Evolutionary conservation across 768 basidiomycete genomes (phyloP).

Genomic region (Steccherinum ochraceum): DNA sequence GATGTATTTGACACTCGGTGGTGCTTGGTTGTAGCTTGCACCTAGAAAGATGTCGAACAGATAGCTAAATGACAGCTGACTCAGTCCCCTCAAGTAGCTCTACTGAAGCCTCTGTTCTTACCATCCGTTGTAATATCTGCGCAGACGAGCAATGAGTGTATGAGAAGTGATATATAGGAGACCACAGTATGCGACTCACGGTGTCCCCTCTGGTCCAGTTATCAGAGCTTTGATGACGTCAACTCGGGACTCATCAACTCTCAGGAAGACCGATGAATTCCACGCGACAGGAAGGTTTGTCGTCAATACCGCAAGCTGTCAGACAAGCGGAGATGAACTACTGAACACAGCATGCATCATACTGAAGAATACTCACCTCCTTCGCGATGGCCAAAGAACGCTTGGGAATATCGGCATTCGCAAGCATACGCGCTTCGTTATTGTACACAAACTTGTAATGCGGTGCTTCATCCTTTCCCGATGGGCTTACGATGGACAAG

Average conservation of each 20-base stretch:
- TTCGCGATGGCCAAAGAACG: conserved; percentile 93
- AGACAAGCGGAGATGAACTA: neutral
- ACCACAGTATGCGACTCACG: conserved; percentile 42
- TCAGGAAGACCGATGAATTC: conserved; percentile 90
- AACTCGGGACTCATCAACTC: conserved; percentile 88
- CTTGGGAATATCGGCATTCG: conserved; percentile 83
- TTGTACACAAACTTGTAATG: conserved; percentile 82
- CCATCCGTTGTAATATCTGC: conserved; percentile 89
- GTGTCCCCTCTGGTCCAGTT: conserved; percentile 90
- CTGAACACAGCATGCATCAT: conserved; percentile 3
- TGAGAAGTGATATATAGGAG: conserved; percentile 1
- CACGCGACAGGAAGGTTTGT: conserved; percentile 93
- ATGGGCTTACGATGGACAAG: conserved; percentile 43
- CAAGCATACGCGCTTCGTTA: conserved; percentile 78
- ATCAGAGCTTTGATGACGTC: conserved; percentile 91
- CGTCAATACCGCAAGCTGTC: conserved; percentile 83
- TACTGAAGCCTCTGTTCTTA: conserved; percentile 34
- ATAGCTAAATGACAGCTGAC: conserved; percentile 32
- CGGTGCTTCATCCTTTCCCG: conserved; percentile 46
- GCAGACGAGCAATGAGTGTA: conserved; percentile 3
- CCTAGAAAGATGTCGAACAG: conserved; percentile 94
- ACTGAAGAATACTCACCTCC: conserved; percentile 36
- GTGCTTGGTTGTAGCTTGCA: conserved; percentile 80
- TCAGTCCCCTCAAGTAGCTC: too few relatives aligned
- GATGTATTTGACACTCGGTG: conserved; percentile 71